Evolutionary conservation across 306 rosid genomes (phyloP).

Genomic region (Fragaria iinumae): DNA sequence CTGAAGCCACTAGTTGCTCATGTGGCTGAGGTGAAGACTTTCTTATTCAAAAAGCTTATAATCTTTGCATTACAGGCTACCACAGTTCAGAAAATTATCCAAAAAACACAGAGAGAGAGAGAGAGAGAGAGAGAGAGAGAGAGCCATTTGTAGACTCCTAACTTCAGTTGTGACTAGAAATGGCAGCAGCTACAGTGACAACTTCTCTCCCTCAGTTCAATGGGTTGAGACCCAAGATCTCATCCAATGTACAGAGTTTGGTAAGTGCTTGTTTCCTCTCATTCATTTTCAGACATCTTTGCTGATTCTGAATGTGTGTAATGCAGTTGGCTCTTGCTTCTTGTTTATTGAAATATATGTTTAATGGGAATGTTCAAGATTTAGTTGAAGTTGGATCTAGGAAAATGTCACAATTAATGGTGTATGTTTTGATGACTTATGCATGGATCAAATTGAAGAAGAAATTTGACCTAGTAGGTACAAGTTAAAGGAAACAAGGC

Average conservation of each 20-base stretch:
- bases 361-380: not conserved
- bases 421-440: not conserved
- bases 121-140: not conserved
- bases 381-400: not conserved
- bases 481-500: not conserved
- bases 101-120: not conserved
- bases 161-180: slow-evolving; percentile 18
- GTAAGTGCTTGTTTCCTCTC: slow-evolving; percentile 27
- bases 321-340: not conserved
- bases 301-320: not conserved
- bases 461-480: not conserved
- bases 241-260: slow-evolving; percentile 58
- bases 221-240: slow-evolving; percentile 64
- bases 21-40: slow-evolving; percentile 47
- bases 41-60: slow-evolving; percentile 11
- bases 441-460: not conserved
- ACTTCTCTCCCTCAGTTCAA: slow-evolving; percentile 75
- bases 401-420: not conserved
- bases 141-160: not conserved
- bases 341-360: not conserved
- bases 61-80: slow-evolving; percentile 6
- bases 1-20: slow-evolving; percentile 64
- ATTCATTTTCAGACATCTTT: not conserved
- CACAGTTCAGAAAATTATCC: slow-evolving; percentile 5
- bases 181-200: slow-evolving; percentile 69